Conservation (phyloP, 495 filamentous ascomycete genomes). For the Penicillium longicatenatum region DNA sequence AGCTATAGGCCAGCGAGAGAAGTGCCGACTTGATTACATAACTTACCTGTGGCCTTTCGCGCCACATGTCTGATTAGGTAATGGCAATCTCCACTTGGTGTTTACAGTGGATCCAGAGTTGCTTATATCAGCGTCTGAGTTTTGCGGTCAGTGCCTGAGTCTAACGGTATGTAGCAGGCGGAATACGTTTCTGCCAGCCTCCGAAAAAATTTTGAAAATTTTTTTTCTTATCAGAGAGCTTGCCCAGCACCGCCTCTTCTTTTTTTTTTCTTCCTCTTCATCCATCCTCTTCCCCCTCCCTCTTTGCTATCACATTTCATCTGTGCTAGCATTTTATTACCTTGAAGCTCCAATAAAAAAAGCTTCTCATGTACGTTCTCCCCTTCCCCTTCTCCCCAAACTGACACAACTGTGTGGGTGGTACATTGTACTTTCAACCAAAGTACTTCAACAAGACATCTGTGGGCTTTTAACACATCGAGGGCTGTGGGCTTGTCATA, state of each 20-base stretch:
- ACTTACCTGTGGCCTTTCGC: too few relatives aligned
- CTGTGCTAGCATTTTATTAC: slow-evolving; percentile 21
- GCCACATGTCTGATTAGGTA: neutral
- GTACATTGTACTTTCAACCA: slow-evolving; percentile 30
- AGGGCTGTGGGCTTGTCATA: slow-evolving; percentile 54
- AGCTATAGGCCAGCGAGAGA: neutral
- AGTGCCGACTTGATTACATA: neutral
- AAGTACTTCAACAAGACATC: slow-evolving; percentile 49
- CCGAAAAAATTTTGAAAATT: slow-evolving; percentile 39
- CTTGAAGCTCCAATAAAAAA: slow-evolving; percentile 11
- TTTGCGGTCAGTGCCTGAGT: slow-evolving; percentile 1
- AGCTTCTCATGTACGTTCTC: slow-evolving; percentile 17
- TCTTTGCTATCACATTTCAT: slow-evolving; percentile 18
- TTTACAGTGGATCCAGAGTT: neutral
- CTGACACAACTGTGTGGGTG: slow-evolving; percentile 42
- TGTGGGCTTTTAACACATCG: slow-evolving; percentile 50
- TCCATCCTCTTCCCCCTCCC: slow-evolving; percentile 18
- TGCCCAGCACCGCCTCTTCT: slow-evolving; percentile 23
- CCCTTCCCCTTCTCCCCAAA: slow-evolving; percentile 26
- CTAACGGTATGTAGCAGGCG: slow-evolving; percentile 25
- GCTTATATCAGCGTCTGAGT: neutral
- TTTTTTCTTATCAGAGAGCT: slow-evolving; percentile 39
- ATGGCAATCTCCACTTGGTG: neutral
- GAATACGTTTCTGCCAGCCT: slow-evolving; percentile 35
- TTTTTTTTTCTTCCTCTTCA: slow-evolving; percentile 29